These are phyloP conservation scores for Huntiella abstrusa DNA, from an alignment of 2,329 filamentous ascomycete genomes.

Conservation along the genomic window DNA sequence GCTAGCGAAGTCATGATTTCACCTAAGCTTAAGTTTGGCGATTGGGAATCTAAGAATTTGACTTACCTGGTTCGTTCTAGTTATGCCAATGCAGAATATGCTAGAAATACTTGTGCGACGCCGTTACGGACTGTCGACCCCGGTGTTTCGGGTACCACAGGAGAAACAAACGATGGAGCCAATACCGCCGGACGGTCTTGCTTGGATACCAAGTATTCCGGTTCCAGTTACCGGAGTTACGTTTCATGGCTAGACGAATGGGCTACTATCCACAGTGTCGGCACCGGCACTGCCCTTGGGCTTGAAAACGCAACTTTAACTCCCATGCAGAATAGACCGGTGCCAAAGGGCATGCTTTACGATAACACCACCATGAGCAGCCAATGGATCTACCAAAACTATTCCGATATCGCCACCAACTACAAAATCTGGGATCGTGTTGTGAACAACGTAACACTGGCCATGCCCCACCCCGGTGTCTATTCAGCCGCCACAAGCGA, in stretches of 20 bases:
- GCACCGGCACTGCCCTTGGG: slow-evolving; percentile 22
- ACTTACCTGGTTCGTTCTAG: slow-evolving; percentile 37
- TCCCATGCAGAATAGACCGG: slow-evolving; percentile 30
- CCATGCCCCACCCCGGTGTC: slow-evolving; percentile 55
- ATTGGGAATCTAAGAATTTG: slow-evolving; percentile 29
- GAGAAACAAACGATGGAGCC: slow-evolving; percentile 26
- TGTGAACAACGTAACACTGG: slow-evolving; percentile 59
- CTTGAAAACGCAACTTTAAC: not conserved
- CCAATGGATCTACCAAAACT: slow-evolving; percentile 44
- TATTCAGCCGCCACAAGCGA: slow-evolving; percentile 42
- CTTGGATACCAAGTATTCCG: slow-evolving; percentile 48
- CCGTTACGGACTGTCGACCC: slow-evolving; percentile 27
- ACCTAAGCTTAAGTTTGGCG: slow-evolving; percentile 46
- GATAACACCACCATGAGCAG: slow-evolving; percentile 56
- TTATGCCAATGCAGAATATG: slow-evolving; percentile 44
- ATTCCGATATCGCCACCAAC: slow-evolving; percentile 31
- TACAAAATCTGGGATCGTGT: slow-evolving; percentile 34
- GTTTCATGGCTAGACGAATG: slow-evolving; percentile 40
- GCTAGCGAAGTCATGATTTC: slow-evolving; percentile 58
- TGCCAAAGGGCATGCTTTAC: slow-evolving; percentile 42
- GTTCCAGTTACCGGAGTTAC: slow-evolving; percentile 52
- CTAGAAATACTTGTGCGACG: slow-evolving; percentile 37
- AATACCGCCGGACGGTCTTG: slow-evolving; percentile 34
- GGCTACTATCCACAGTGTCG: slow-evolving; percentile 26
- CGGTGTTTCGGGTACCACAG: not conserved